Evolutionary conservation across 495 filamentous ascomycete species (phyloP).

Genomic region (Daldinia decipiens): DNA sequence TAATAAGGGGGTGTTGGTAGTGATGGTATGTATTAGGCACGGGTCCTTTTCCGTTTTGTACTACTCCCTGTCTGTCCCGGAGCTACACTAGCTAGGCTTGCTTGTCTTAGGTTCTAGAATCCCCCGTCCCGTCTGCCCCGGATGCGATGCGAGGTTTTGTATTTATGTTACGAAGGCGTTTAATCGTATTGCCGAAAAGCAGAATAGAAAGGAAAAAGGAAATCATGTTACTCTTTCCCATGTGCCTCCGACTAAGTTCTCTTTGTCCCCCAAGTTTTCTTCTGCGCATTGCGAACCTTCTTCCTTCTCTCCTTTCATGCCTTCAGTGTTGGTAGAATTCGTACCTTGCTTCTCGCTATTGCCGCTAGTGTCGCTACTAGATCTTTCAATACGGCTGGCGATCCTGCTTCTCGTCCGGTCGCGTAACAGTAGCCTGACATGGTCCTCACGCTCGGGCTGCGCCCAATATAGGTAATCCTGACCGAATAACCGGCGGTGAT

Average conservation of each 20-base stretch:
- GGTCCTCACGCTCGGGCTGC: conserved; percentile 38
- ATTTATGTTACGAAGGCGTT: conserved; percentile 4
- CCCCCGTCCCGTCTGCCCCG: not conserved
- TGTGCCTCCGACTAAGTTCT: not conserved
- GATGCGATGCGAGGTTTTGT: not conserved
- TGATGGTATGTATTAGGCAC: conserved; percentile 8
- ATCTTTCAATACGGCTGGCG: not conserved
- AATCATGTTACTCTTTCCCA: not conserved
- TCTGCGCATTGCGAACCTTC: not conserved
- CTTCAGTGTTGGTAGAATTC: not conserved
- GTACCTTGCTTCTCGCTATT: not conserved
- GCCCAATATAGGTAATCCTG: conserved; percentile 42
- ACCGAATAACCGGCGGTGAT: conserved; percentile 44
- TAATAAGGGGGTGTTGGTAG: conserved; percentile 19
- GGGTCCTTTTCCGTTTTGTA: conserved; percentile 14
- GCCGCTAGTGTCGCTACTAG: not conserved
- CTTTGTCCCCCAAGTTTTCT: not conserved
- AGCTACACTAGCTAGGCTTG: conserved; percentile 7
- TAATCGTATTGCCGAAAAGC: conserved; percentile 7
- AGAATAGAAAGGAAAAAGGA: conserved; percentile 1
- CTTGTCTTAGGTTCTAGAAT: conserved; percentile 12
- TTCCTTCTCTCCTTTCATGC: not conserved
- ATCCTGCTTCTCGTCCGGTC: not conserved
- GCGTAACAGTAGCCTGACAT: not conserved
- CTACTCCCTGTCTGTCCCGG: conserved; percentile 8